These are phyloP conservation scores for Leccinum fuscescens DNA, from an alignment of 1,284 basidiomycete species.

Conservation along the genomic window DNA sequence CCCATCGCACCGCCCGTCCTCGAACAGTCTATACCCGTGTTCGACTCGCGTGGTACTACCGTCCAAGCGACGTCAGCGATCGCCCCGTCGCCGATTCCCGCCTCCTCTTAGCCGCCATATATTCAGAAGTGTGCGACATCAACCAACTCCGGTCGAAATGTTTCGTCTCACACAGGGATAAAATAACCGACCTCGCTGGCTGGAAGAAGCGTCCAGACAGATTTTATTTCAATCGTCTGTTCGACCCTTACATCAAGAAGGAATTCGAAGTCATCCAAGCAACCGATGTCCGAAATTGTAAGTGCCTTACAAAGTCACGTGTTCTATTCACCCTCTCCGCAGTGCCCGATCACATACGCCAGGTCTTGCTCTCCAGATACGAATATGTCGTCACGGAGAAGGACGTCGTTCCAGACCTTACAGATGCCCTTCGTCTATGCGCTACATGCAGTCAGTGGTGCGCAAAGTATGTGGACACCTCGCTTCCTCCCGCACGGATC, in stretches of 20 bases:
- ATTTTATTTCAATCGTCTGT: slow-evolving; percentile 92
- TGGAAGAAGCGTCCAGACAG: slow-evolving; percentile 95
- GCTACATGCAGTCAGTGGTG: slow-evolving; percentile 88
- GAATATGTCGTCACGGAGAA: slow-evolving; percentile 95
- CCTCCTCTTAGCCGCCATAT: slow-evolving; percentile 90
- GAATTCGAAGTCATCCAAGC: slow-evolving; percentile 96
- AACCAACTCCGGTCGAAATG: slow-evolving; percentile 89
- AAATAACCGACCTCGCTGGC: slow-evolving; percentile 88
- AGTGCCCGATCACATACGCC: slow-evolving; percentile 82
- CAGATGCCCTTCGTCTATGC: slow-evolving; percentile 84
- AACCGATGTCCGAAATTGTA: slow-evolving; percentile 85
- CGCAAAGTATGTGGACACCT: slow-evolving; percentile 59
- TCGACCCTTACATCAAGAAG: slow-evolving; percentile 97
- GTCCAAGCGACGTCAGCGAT: slow-evolving; percentile 86
- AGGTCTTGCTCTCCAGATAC: slow-evolving; percentile 78
- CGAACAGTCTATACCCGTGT: slow-evolving; percentile 79
- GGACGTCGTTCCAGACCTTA: slow-evolving; percentile 88
- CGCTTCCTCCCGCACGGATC: slow-evolving; percentile 14
- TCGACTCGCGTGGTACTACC: slow-evolving; percentile 90
- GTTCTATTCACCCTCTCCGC: slow-evolving; percentile 19
- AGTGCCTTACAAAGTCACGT: slow-evolving; percentile 35
- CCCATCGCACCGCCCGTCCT: no score
- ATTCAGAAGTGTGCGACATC: slow-evolving; percentile 92
- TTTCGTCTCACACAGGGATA: slow-evolving; percentile 91
- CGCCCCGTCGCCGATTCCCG: slow-evolving; percentile 84